These are phyloP conservation scores for Rhizopogon roseolus DNA, from an alignment of 768 basidiomycete genomes.

Conservation along the genomic window DNA sequence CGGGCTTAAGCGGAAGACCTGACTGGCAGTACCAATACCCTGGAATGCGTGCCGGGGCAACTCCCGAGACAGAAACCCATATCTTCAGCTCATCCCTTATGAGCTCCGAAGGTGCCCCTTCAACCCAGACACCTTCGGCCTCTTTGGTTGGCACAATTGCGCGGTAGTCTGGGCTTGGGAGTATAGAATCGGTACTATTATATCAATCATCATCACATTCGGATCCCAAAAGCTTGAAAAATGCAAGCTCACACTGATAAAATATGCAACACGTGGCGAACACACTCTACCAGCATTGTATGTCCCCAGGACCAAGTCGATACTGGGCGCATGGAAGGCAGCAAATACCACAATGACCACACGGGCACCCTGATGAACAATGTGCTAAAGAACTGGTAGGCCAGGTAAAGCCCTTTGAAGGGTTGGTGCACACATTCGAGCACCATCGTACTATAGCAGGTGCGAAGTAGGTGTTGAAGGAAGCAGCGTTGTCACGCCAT, in stretches of 20 bases:
- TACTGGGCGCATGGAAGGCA: conserved; percentile 34
- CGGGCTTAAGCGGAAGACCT: conserved; percentile 30
- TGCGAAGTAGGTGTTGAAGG: background rate
- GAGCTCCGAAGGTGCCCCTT: conserved; percentile 21
- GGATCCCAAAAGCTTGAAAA: background rate
- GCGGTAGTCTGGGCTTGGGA: background rate
- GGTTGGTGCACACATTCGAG: conserved; percentile 32
- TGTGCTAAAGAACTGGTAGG: conserved; percentile 35
- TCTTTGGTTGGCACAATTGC: conserved; percentile 6
- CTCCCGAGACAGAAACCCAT: conserved; percentile 27
- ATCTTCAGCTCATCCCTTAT: conserved; percentile 25
- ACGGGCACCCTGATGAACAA: conserved; percentile 42
- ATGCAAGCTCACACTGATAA: conserved; percentile 13
- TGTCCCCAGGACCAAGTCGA: conserved; percentile 42
- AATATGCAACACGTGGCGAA: conserved; percentile 25
- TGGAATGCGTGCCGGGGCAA: conserved; percentile 40
- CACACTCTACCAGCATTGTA: conserved; percentile 29
- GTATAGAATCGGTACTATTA: conserved; percentile 6
- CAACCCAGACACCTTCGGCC: conserved; percentile 27
- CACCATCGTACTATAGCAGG: conserved; percentile 2
- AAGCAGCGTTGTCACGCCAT: background rate
- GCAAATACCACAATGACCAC: conserved; percentile 38
- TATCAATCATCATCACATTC: background rate
- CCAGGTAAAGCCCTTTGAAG: conserved; percentile 43
- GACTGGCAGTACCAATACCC: conserved; percentile 54